Base-by-base conservation (phyloP, 768 basidiomycete species). In the Pisolithus orientalis region DNA sequence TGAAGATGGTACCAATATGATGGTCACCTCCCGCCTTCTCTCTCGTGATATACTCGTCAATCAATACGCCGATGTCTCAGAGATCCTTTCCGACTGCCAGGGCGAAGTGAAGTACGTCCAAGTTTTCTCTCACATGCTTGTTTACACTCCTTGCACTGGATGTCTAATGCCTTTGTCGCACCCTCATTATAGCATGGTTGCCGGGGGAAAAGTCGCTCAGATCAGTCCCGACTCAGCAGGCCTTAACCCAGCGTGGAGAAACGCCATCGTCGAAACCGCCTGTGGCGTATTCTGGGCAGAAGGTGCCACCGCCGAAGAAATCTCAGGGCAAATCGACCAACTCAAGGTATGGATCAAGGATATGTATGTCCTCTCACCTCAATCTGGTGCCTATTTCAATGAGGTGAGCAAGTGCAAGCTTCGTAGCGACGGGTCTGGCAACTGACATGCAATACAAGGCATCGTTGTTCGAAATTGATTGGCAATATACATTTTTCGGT, bases 191-290 rank as follows among this genome's bases (percentile, higher is more conserved):
- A 21, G 21, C 21, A 21, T 21, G 21, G 21, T 21, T 21, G 21
- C 4, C 59, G 60, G 21, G 57, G 66, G 1, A 59, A 70, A 38
- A 16, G 37, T 78, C 6, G 57, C 29, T 57, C 63, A 32, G 61
- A 48, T 64, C 9, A 10, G 69, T 24, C 70, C 76, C 0, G 62
- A 69, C 44, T 69, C 74, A 3, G 64, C 68, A 13, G 77, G 73
- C 7, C 51, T 78, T 17, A 71, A 78, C 59, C 78, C 76, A 11
- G 74, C 72, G 3, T 81, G 78, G 77, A 67, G 78, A 4, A 65
- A 68, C 11, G 68, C 76, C 0, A 44, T 78, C 9, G 60, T 67
- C 5, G 60, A 75, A 27, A 57, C 67, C 4, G 44, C n/a, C n/a
- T n/a, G n/a, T n/a, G n/a, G n/a, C n/a, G n/a, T n/a, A n/a, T n/a